A percentile compares a stretch with the other conserved stretches of the same genome.
phyloP scores from a whole-genome alignment of 2,329 filamentous ascomycete species.

The Colletotrichum godetiae region DNA sequence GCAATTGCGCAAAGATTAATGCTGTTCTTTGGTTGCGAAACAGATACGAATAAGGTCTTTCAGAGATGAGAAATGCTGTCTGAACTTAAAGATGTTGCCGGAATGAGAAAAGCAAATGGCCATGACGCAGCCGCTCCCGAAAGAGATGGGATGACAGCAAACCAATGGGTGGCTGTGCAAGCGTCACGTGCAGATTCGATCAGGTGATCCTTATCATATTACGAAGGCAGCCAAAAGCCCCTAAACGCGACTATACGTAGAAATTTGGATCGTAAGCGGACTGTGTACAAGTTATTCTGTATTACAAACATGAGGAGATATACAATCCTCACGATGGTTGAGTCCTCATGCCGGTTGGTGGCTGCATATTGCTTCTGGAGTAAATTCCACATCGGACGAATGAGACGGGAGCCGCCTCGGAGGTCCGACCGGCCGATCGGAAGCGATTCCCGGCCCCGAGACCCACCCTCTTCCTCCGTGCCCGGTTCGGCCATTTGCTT shows the following conservation, averaged over 20 bases:
- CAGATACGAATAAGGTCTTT: neutral
- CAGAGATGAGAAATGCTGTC: neutral
- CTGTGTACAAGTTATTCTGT: too few relatives aligned
- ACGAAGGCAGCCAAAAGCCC: neutral
- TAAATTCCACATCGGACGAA: neutral
- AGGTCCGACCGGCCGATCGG: neutral
- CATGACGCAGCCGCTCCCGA: neutral
- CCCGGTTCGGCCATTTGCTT: neutral
- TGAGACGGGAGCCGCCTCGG: neutral
- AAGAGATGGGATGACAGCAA: neutral
- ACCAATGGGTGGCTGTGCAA: neutral
- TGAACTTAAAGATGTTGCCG: neutral
- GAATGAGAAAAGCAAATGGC: neutral
- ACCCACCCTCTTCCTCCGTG: neutral
- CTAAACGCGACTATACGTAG: neutral
- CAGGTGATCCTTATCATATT: neutral
- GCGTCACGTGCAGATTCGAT: neutral
- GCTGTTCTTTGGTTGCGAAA: neutral
- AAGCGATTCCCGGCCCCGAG: neutral
- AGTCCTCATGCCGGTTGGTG: neutral
- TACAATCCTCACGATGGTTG: neutral
- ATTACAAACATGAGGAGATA: neutral
- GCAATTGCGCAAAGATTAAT: neutral
- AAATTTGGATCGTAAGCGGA: neutral
- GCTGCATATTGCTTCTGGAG: neutral